Conservation (phyloP, 768 basidiomycete species). For the Tricholoma saponaceum region DNA sequence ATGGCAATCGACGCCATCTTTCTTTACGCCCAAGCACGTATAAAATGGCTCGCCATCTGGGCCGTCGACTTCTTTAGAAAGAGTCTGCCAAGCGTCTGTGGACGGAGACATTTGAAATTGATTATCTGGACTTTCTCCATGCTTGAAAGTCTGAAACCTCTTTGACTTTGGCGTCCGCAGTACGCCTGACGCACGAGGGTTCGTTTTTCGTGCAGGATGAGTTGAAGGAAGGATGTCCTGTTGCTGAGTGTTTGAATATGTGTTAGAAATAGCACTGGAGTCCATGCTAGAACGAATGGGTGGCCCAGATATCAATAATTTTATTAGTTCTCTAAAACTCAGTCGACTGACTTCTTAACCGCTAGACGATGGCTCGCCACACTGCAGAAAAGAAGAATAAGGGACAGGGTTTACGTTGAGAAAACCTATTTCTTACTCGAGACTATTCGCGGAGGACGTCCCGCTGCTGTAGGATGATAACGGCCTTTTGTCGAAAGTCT, state of each 20-base stretch:
- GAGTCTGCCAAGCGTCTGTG: slow-evolving; percentile 8
- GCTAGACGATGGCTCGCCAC: not conserved
- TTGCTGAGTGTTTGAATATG: not conserved
- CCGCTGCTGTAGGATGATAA: not conserved
- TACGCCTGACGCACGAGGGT: not conserved
- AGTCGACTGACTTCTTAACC: not conserved
- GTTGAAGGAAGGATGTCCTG: not conserved
- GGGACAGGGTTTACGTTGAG: no score
- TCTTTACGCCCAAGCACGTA: slow-evolving; percentile 10
- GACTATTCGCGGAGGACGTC: no score
- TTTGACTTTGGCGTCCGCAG: not conserved
- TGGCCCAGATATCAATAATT: not conserved
- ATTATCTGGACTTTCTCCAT: not conserved
- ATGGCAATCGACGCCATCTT: not conserved
- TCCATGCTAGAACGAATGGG: not conserved
- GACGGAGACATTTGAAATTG: not conserved
- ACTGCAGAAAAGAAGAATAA: not conserved
- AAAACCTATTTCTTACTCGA: not conserved
- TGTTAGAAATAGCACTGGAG: not conserved
- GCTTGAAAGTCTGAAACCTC: not conserved
- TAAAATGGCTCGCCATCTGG: slow-evolving; percentile 6
- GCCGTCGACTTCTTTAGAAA: not conserved
- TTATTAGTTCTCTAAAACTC: no score
- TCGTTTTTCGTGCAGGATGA: not conserved
- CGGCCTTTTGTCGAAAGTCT: not conserved